Evolutionary conservation across 805 yeast genomes (phyloP), one percentile per base, ranked within the genome.

Genomic region (Kodamaea lidongshanica): DNA sequence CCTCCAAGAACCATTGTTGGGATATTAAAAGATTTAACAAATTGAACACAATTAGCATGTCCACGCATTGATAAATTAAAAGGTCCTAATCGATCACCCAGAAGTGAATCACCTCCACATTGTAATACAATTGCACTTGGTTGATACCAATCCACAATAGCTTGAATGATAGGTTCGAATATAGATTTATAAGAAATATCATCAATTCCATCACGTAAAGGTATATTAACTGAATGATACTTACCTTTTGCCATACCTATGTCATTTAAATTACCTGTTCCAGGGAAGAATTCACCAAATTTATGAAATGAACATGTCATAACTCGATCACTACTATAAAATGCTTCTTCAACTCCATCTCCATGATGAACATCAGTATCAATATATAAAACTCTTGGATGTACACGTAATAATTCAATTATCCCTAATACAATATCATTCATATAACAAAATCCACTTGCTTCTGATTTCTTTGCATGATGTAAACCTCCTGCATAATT

Each of bases 311-410:
- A 47, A 25, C 48, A 44, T 10, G 52, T 46, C 54, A 48, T 50
- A 27, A 50, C 55, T n/a, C 54, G 32, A 38, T 49, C 53, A 9
- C 45, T 48, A 16, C 51, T 42, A 37, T 48, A 48, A 15, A 49
- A 49, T 8, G 54, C 54, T 24, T 48, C 53, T 38, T 49, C 53
- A 12, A 49, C 54, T 5, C 52, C 54, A 25, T 49, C 54, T 5
- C 54, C 54, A 25, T 49, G 54, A 29, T 49, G 54, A 16, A 49
- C 52, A 20, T 49, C 54, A n/a, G 47, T 48, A 27, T 49, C 54
- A 9, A 49, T 46, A 35, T 49, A 49, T 37, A 49, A 41, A 11
- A 49, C 53, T 8, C 53, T 39, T 19, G 53, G 50, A 26, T 49
- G 52, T 37, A 39, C 42, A 6, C 52, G 39, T 40, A 48, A 45